Conservation (phyloP, 2,329 filamentous ascomycete species). For the Tolypocladium inflatum region DNA sequence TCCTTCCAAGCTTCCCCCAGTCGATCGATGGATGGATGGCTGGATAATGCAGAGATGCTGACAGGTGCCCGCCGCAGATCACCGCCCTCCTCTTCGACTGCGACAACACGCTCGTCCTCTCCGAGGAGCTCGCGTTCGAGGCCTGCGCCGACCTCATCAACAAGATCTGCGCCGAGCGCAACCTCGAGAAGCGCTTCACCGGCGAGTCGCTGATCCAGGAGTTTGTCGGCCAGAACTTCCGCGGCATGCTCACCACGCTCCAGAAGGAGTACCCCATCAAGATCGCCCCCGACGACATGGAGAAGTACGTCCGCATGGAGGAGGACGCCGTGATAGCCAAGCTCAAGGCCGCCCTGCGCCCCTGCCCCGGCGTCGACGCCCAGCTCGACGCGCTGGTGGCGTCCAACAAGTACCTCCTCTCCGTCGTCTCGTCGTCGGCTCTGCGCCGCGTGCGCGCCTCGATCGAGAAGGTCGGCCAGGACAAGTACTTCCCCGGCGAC, state of each 20-base stretch:
- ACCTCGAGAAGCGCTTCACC: constrained; percentile 60
- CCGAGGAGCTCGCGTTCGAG: constrained; percentile 84
- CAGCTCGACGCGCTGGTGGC: constrained; percentile 56
- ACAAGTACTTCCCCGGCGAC: constrained; percentile 68
- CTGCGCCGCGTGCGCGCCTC: constrained; percentile 69
- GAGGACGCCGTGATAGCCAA: constrained; percentile 78
- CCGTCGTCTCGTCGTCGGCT: constrained; percentile 75
- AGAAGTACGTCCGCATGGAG: constrained; percentile 65
- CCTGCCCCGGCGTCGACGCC: constrained; percentile 59
- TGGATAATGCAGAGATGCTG: background rate
- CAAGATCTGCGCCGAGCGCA: constrained; percentile 62
- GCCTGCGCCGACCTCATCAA: constrained; percentile 86
- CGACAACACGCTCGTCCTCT: constrained; percentile 90
- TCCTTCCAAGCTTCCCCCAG: background rate
- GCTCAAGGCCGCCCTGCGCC: constrained; percentile 56
- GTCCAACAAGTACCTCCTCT: constrained; percentile 57
- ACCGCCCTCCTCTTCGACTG: constrained; percentile 66
- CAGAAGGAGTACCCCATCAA: constrained; percentile 67
- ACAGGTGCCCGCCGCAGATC: constrained; percentile 30
- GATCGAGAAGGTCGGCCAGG: constrained; percentile 69
- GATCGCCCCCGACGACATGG: constrained; percentile 58
- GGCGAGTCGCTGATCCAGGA: constrained; percentile 70
- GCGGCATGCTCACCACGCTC: constrained; percentile 75
- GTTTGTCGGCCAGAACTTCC: constrained; percentile 92
- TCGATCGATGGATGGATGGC: background rate